Evolutionary conservation across 345 rosid genomes (phyloP).

Genomic region (Gossypium bickii): DNA sequence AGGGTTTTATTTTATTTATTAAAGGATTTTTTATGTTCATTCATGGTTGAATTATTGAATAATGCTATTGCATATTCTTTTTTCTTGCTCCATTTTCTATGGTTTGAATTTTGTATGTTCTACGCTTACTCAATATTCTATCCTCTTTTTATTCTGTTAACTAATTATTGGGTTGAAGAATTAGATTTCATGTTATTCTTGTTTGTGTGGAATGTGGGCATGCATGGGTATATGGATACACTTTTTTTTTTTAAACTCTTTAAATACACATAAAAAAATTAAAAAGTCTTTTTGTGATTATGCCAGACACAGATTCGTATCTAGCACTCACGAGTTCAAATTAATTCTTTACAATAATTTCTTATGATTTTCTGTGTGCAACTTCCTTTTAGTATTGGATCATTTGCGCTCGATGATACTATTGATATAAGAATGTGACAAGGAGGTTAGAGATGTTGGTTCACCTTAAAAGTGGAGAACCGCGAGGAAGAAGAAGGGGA

Average conservation of each 20-base stretch:
- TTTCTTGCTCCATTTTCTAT: conserved; percentile 14
- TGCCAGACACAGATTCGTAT: too few relatives aligned
- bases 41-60: conserved; percentile 1
- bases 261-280: too few relatives aligned
- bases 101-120: background rate
- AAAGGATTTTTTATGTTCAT: background rate
- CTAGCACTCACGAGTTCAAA: too few relatives aligned
- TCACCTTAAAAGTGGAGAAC: too few relatives aligned
- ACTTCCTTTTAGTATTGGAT: background rate
- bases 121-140: background rate
- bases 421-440: too few relatives aligned
- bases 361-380: background rate
- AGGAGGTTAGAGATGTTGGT: too few relatives aligned
- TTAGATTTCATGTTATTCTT: background rate
- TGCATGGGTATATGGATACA: too few relatives aligned
- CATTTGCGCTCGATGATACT: background rate
- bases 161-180: background rate
- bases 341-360: too few relatives aligned
- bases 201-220: too few relatives aligned
- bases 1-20: background rate
- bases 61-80: conserved; percentile 11
- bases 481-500: too few relatives aligned
- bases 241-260: too few relatives aligned
- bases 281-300: too few relatives aligned
- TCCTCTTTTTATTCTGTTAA: background rate